Evolutionary conservation across 1,284 basidiomycete species (phyloP), one percentile per base, ranked within the genome.

Genomic region (Dichomitus squalens): DNA sequence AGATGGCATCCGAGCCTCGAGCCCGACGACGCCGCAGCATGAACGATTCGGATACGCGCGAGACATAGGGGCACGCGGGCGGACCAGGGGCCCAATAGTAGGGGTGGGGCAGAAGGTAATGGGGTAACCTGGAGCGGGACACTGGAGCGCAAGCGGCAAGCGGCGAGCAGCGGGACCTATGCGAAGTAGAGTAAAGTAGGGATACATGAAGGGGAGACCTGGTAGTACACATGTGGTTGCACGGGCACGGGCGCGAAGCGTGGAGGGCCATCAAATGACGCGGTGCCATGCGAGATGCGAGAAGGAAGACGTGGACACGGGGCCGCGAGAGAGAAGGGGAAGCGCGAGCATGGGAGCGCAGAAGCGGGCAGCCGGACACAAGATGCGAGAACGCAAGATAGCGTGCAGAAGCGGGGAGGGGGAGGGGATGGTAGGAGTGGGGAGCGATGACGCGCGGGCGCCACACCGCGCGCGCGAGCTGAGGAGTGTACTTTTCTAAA

Each of bases 151-250:
- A 20, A 21, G 29, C 5, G 29, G 29, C 29, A 5, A 11, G 29
- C 6, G 29, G 29, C 29, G 29, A 11, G 29, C 29, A 31, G 29
- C 29, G 29, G 6, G n/a, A n/a, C n/a, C n/a, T n/a, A n/a, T n/a
- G n/a, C n/a, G n/a, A n/a, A n/a, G 29, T 31, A 31, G 49, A 48
- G 35, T 62, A 59, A 55, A 55, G 57, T 62, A 59, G 46, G 55
- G 60, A 62, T 62, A 62, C 60, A 62, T 56, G 60, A 52, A 52
- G 46, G 38, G 46, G 51, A 43, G 52, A 18, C 25, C 27, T 31
- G 43, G 29, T 62, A 57, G 54, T 59, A 63, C 54, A 59, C 61
- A 58, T 21, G 52, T 43, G 44, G 46, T 29, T 23, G 39, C 44
- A 44, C 33, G 29, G 52, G 11, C 21, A 21, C 38, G 27, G 20